Evolutionary conservation across 2,329 filamentous ascomycete species (phyloP).

Genomic region (Annulohypoxylon truncatum): DNA sequence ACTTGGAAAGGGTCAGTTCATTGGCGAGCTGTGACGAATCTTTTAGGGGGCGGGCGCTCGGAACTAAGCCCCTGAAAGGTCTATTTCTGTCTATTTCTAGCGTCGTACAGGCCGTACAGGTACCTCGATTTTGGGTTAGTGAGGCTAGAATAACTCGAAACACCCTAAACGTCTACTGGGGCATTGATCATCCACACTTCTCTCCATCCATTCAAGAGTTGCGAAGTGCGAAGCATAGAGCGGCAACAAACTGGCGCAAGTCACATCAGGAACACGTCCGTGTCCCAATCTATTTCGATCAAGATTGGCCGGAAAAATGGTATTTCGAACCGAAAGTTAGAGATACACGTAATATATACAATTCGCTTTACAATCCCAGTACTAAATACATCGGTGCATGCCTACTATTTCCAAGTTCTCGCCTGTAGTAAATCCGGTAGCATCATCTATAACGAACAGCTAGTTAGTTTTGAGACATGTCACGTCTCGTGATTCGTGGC

Average conservation of each 20-base stretch:
- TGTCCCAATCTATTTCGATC: conserved; percentile 11
- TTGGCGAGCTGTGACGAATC: conserved; percentile 17
- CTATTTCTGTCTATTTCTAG: conserved; percentile 12
- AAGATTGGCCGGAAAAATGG: neutral
- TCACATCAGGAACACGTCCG: conserved; percentile 16
- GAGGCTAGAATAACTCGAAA: conserved; percentile 39
- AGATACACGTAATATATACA: neutral
- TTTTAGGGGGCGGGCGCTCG: conserved; percentile 22
- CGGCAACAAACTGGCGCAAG: conserved; percentile 16
- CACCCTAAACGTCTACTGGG: conserved; percentile 26
- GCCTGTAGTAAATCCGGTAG: neutral
- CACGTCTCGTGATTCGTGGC: conserved; percentile 5
- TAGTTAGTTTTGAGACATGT: conserved; percentile 1
- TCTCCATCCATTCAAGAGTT: conserved; percentile 14
- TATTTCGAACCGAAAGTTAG: neutral
- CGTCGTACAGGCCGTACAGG: conserved; percentile 15
- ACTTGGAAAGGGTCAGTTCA: neutral
- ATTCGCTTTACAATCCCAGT: neutral
- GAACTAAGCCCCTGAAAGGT: conserved; percentile 23
- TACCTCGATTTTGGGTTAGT: conserved; percentile 14
- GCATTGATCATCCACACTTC: conserved; percentile 30
- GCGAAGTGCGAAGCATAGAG: neutral
- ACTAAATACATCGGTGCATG: neutral
- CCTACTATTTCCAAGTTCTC: neutral
- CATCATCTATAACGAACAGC: neutral